These are phyloP conservation scores for Medicago arabica DNA, from an alignment of 306 rosid species.

Conservation along the genomic window DNA sequence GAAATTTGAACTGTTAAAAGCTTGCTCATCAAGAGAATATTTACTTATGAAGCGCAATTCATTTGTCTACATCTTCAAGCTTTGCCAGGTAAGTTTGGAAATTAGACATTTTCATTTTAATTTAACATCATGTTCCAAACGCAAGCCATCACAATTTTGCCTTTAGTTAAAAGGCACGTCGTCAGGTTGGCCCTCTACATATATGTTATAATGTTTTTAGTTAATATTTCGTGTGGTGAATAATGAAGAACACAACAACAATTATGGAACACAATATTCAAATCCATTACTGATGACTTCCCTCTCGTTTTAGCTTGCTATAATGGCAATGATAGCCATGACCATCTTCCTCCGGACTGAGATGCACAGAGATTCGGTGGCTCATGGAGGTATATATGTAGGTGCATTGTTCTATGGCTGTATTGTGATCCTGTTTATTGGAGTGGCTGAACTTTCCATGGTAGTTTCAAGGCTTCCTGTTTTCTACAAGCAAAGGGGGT, in stretches of 20 bases:
- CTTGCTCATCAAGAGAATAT: too few relatives aligned
- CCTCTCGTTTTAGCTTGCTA: conserved; percentile 41
- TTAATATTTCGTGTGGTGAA: too few relatives aligned
- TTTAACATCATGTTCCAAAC: too few relatives aligned
- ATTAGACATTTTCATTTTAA: conserved; percentile 40
- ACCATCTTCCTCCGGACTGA: conserved; percentile 61
- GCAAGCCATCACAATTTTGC: too few relatives aligned
- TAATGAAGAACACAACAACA: too few relatives aligned
- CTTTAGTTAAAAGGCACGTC: neutral
- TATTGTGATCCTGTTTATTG: conserved; percentile 58
- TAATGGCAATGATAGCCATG: conserved; percentile 56
- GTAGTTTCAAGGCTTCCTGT: conserved; percentile 59
- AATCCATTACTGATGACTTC: neutral
- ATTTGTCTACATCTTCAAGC: too few relatives aligned
- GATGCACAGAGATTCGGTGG: conserved; percentile 59
- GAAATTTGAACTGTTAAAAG: too few relatives aligned
- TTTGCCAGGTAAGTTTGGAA: too few relatives aligned
- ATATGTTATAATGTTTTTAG: too few relatives aligned
- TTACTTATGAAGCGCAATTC: too few relatives aligned
- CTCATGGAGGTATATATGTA: conserved; percentile 52
- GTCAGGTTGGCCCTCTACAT: neutral
- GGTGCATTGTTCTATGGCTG: conserved; percentile 59
- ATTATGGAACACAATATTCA: too few relatives aligned
- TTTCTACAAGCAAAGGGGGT: conserved; percentile 64
- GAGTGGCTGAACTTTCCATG: conserved; percentile 63